Evolutionary conservation across 768 basidiomycete species (phyloP), one percentile per base, ranked within the genome.

Genomic region (Mycena alexandri): DNA sequence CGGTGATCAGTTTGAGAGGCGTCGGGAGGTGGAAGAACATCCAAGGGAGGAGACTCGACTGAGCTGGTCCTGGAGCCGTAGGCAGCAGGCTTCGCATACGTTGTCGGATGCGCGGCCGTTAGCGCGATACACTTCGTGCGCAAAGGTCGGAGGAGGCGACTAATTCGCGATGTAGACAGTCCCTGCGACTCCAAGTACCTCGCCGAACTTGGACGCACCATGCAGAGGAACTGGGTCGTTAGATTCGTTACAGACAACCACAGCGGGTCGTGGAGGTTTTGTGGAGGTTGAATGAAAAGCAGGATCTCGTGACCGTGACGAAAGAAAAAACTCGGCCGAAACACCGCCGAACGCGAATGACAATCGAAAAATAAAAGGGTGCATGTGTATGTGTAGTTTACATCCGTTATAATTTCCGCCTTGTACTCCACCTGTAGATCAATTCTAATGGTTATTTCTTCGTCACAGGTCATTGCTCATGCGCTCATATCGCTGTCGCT

Each of bases 401-500:
- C 34, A 53, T 53, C 29, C 51, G 51, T 52, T 61, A 16, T 24
- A 53, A 44, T 29, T 62, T 42, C 52, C 25, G 14, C 42, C 29
- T 34, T 62, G 41, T 52, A 43, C 24, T 56, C 47, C 42, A 38
- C 36, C 34, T 11, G 33, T 16, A 51, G 6, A 36, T 41, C 21
- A 34, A 8, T 29, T 34, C 33, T 46, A 33, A 21, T 44, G 21
- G 14, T n/a, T 4, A 29, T 51, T 44, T 12, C 4, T 29, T 47
- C 53, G 62, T 55, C 6, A n/a, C 9, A 5, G n/a, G 52, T 5
- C 33, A 14, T 56, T 62, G 25, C 50, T 44, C 38, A 38, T 38
- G 38, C 38, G 14, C 38, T 38, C 5, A 52, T 68, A 64, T 91
- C 90, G 57, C 85, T 89, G 72, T 94, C 93, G 68, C 93, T 94